Conservation (phyloP, 78 protist genomes). For the Dictyostelium citrinum region DNA sequence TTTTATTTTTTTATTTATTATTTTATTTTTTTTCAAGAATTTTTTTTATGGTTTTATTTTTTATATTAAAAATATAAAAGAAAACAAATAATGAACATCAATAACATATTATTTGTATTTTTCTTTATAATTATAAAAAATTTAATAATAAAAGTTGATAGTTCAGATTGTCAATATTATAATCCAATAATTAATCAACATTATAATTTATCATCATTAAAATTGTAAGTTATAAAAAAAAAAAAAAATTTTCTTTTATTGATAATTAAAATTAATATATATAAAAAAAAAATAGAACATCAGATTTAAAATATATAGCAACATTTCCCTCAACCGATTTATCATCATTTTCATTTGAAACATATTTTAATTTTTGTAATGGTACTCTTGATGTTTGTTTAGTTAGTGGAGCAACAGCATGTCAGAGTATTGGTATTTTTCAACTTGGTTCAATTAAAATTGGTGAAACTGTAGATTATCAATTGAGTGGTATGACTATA, state of each 20-base stretch:
- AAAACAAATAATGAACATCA: background rate
- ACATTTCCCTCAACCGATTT: background rate
- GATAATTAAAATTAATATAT: background rate
- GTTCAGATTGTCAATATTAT: background rate
- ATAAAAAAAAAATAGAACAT: background rate
- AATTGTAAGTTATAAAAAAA: background rate
- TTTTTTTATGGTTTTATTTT: no score
- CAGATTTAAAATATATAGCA: background rate
- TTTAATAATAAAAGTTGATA: background rate
- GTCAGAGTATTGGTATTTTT: background rate
- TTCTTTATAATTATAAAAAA: background rate
- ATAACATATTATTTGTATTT: background rate
- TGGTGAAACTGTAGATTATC: background rate
- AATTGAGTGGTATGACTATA: background rate
- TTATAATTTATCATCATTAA: background rate
- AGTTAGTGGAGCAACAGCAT: background rate
- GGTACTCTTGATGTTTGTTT: background rate
- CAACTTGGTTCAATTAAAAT: background rate
- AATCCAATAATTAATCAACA: background rate
- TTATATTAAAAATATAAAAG: no score
- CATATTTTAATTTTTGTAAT: background rate
- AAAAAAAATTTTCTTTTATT: background rate
- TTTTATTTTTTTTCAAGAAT: no score
- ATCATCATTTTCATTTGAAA: background rate
- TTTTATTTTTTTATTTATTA: no score